Conservation (phyloP, 2,329 filamentous ascomycete genomes). For the Microcyclosporella mali region DNA sequence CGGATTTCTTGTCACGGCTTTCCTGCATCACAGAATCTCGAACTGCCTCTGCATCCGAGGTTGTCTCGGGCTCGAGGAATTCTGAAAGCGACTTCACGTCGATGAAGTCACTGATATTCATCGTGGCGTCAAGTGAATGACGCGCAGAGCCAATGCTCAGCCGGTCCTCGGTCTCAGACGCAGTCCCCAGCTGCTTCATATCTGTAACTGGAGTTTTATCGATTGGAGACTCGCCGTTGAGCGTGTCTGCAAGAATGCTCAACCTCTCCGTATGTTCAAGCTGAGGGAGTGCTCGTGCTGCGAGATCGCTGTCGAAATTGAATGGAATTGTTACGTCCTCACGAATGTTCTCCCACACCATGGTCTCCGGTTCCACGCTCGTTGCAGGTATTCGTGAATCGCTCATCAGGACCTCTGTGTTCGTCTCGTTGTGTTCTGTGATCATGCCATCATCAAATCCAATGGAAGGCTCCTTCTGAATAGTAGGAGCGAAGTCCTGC, state of each 20-base stretch:
- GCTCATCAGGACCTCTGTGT: constrained; percentile 3
- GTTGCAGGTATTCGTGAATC: constrained; percentile 1
- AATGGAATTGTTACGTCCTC: constrained; percentile 27
- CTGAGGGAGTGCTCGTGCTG: constrained; percentile 10
- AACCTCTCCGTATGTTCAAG: constrained; percentile 12
- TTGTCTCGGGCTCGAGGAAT: not conserved
- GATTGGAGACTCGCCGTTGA: not conserved
- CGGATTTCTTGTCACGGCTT: not conserved
- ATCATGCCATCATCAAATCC: not conserved
- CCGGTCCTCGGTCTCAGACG: not conserved
- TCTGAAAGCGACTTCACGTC: constrained; percentile 23
- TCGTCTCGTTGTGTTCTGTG: not conserved
- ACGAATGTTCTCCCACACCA: constrained; percentile 27
- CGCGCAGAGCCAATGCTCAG: not conserved
- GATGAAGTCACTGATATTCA: constrained; percentile 29
- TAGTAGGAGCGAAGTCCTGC: not conserved
- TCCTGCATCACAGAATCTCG: not conserved
- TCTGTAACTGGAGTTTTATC: too few relatives aligned
- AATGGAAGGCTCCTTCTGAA: not conserved
- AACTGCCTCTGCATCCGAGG: not conserved
- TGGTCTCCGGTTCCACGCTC: constrained; percentile 19
- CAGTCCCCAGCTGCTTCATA: not conserved
- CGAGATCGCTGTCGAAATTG: constrained; percentile 22
- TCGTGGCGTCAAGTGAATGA: constrained; percentile 14
- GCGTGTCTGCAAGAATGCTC: not conserved